These are phyloP conservation scores for Rhodosporidiobolus sp. DNA, from an alignment of 768 basidiomycete genomes.

Conservation along the genomic window DNA sequence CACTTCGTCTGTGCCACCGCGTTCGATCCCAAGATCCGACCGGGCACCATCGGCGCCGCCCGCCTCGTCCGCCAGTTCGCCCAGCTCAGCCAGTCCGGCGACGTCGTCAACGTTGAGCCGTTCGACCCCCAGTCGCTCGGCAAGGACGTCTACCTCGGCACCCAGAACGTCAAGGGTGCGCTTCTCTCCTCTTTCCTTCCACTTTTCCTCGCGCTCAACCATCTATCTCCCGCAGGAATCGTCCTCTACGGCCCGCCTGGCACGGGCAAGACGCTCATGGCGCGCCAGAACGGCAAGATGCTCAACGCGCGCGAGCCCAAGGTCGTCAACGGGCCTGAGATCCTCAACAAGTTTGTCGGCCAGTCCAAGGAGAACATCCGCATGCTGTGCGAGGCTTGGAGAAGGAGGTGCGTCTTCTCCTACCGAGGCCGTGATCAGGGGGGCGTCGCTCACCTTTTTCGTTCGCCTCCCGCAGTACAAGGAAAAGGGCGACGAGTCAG, in stretches of 20 bases:
- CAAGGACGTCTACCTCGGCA: slow-evolving; percentile 68
- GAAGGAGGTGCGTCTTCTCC: slow-evolving; percentile 66
- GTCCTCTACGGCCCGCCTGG: slow-evolving; percentile 94
- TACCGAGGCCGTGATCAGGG: not conserved
- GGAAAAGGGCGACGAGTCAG: slow-evolving; percentile 93
- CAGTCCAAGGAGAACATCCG: slow-evolving; percentile 96
- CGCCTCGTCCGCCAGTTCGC: slow-evolving; percentile 84
- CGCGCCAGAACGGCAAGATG: slow-evolving; percentile 98
- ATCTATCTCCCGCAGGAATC: slow-evolving; percentile 60
- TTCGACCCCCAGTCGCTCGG: slow-evolving; percentile 52
- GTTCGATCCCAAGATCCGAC: slow-evolving; percentile 57
- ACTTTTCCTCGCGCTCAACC: too few relatives aligned
- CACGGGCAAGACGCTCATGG: slow-evolving; percentile 97
- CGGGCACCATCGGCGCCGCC: slow-evolving; percentile 72
- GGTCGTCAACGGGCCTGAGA: slow-evolving; percentile 96
- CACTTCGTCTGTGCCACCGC: slow-evolving; percentile 66
- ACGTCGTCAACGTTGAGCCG: slow-evolving; percentile 67
- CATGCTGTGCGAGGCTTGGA: slow-evolving; percentile 97
- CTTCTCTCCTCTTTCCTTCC: slow-evolving; percentile 3
- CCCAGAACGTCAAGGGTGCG: slow-evolving; percentile 93
- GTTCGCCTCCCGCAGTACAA: slow-evolving; percentile 67
- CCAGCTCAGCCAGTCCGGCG: slow-evolving; percentile 72
- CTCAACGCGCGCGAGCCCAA: slow-evolving; percentile 96
- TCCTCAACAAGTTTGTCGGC: slow-evolving; percentile 95
- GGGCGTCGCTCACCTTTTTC: not conserved